Evolutionary conservation across 2,329 filamentous ascomycete species (phyloP).

Genomic region (Davidsoniella virescens): DNA sequence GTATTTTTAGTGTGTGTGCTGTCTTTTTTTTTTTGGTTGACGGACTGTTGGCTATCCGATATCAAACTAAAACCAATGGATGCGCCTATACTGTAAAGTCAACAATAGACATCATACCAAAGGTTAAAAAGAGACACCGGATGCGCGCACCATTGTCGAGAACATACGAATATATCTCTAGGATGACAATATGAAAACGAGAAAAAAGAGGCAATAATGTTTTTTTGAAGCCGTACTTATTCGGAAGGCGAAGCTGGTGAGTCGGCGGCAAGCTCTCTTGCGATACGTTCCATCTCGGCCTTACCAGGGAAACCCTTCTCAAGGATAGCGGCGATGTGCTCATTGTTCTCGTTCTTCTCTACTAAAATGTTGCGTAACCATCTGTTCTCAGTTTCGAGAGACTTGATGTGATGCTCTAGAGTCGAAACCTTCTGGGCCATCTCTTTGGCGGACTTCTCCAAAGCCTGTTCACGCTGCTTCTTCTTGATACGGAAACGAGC

Average conservation of each 20-base stretch:
- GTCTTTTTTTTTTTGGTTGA: neutral
- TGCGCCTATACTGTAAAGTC: too few species aligned
- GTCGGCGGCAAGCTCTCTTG: slow-evolving; percentile 2
- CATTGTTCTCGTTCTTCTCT: slow-evolving; percentile 57
- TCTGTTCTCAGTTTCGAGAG: slow-evolving; percentile 71
- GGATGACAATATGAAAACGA: too few species aligned
- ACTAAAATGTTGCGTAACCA: slow-evolving; percentile 68
- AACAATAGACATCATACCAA: too few species aligned
- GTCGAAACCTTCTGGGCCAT: slow-evolving; percentile 62
- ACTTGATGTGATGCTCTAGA: slow-evolving; percentile 56
- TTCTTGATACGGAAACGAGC: slow-evolving; percentile 88
- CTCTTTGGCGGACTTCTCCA: slow-evolving; percentile 68
- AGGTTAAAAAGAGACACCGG: too few species aligned
- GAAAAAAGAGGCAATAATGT: too few species aligned
- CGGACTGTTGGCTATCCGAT: too few species aligned
- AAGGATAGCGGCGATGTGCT: slow-evolving; percentile 31
- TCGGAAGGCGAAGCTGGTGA: neutral
- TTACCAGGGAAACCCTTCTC: slow-evolving; percentile 32
- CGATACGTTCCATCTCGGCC: slow-evolving; percentile 7
- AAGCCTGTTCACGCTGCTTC: slow-evolving; percentile 81
- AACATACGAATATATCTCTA: too few species aligned
- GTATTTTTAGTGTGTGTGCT: neutral
- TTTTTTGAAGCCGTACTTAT: too few species aligned
- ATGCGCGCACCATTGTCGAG: too few species aligned
- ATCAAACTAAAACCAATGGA: too few species aligned